Evolutionary conservation across 1,284 basidiomycete genomes (phyloP), one percentile per base, ranked within the genome.

Genomic region (Tilletia setariae): DNA sequence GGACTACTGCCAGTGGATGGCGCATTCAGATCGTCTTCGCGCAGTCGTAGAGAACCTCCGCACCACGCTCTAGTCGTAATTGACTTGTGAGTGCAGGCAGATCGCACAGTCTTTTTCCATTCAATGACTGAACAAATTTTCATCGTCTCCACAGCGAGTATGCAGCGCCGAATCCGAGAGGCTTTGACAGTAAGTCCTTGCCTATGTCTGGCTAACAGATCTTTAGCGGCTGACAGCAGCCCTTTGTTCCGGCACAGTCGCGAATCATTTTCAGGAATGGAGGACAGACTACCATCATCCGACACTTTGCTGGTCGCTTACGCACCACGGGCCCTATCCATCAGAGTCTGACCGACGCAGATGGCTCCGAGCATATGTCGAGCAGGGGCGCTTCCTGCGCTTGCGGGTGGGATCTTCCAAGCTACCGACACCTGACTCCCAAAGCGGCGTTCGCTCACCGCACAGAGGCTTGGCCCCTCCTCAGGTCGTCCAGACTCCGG

Each of bases 191-290:
- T 64, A 44, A 46, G 43, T 28, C 11, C 21, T 35, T 28, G 25
- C 9, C 4, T 7, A 3, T 6, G 21, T 61, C 25, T 6, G 32
- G 16, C 15, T 23, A 23, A 19, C 16, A 61, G 56, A 6, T 6
- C 46, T 23, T 16, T 49, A 6, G 35, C 6, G 6, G 16, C 46
- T 49, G 46, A 49, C 46, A 23, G 32, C 51, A 53, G 23, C 28
- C 11, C 35, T 4, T 30, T 35, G 11, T 32, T 30, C 11, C 32
- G 35, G 28, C 63, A 78, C 51, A 61, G 56, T 82, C 23, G 80
- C 80, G 51, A 82, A 82, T 49, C 75, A 78, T 66, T 82, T 82
- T 53, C 75, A 78, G 53, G 80, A 82, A 61, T 80, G 79, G 80
- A 71, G 79, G 7, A 72, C 78, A 0, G 75, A 82, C 67, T 82